A percentile compares a stretch with the other conserved stretches of the same genome.
phyloP scores from a whole-genome alignment of 116 monocot genomes.

The Dioscorea cayenensis region DNA sequence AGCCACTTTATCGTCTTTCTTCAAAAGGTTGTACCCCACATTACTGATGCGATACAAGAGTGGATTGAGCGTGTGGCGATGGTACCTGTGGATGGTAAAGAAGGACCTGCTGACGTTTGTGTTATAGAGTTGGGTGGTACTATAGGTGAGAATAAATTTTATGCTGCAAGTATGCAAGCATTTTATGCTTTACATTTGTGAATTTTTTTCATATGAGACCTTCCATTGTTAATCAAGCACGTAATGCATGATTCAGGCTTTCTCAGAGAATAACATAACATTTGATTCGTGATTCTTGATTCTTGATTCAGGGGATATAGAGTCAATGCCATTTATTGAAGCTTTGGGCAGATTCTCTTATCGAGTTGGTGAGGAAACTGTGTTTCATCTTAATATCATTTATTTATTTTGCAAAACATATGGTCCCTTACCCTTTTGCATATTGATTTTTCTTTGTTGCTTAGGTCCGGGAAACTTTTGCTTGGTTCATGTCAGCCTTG shows the following conservation, averaged over 20 bases:
- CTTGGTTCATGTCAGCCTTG: constrained; percentile 72
- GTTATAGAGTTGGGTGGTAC: constrained; percentile 91
- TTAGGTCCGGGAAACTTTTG: constrained; percentile 64
- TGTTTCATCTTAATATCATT: background rate
- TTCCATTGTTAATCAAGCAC: constrained; percentile 2
- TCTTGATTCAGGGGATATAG: constrained; percentile 69
- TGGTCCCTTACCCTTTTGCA: background rate
- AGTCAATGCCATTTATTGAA: constrained; percentile 78
- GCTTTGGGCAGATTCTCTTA: constrained; percentile 62
- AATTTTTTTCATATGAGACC: background rate
- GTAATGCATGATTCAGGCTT: background rate
- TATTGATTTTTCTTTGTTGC: background rate
- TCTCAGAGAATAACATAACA: background rate
- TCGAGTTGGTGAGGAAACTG: constrained; percentile 41
- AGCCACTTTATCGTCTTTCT: background rate
- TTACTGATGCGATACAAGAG: constrained; percentile 78
- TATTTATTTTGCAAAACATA: background rate
- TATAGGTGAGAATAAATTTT: constrained; percentile 43
- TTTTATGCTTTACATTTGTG: background rate
- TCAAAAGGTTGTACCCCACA: constrained; percentile 76
- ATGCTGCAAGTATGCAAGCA: background rate
- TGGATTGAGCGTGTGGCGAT: constrained; percentile 71
- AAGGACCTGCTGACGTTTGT: constrained; percentile 79
- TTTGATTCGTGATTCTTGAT: background rate
- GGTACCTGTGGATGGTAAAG: constrained; percentile 74